Base-by-base conservation (phyloP, 108 stramenopile species). In the Ochromonas danica region DNA sequence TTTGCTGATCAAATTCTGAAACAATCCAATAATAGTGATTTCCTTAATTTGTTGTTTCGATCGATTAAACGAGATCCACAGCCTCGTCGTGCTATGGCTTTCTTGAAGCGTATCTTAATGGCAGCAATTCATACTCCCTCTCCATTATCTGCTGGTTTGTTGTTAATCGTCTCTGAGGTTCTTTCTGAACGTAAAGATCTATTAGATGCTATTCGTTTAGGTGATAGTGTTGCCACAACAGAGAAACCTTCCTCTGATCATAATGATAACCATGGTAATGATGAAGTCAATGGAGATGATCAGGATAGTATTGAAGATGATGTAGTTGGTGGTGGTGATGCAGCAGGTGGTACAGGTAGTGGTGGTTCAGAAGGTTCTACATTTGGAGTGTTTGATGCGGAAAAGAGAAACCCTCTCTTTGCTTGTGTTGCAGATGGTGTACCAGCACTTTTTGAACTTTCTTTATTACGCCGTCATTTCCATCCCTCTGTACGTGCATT, bases 401-500 rank as follows among this genome's bases (percentile, higher is more conserved):
- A 0, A 10, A 87, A 85, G 87, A 79, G 89, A 3, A 85, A 86
- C 61, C 87, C 87, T 1, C 61, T 57, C 27, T 81, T 78, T 41
- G 65, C 86, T 14, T 83, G 51, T 57, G 51, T 57, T 57, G 82
- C 70, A 31, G 78, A 45, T 14, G 38, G 17, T 40, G 41, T 62
- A 22, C 79, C 83, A 36, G 81, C 62, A 3, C 79, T 91, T 10
- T 97, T 94, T 94, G 98, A 98, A 81, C 61, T 94, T 39, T 81
- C 89, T 1, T 62, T 94, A 61, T 75, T 95, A 25, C 71, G 84
- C 1, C 85, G 89, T 77, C 98, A 98, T 81, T 95, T 88, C 81
- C 98, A 99, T 85, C 98, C 98, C 1, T 94, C 95, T 0, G 97
- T 96, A 17, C 62, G 84, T 2, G 94, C 90, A 77, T 98, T 98